phyloP scores from a whole-genome alignment of 495 filamentous ascomycete genomes.

The Hyaloscypha finlandica region DNA sequence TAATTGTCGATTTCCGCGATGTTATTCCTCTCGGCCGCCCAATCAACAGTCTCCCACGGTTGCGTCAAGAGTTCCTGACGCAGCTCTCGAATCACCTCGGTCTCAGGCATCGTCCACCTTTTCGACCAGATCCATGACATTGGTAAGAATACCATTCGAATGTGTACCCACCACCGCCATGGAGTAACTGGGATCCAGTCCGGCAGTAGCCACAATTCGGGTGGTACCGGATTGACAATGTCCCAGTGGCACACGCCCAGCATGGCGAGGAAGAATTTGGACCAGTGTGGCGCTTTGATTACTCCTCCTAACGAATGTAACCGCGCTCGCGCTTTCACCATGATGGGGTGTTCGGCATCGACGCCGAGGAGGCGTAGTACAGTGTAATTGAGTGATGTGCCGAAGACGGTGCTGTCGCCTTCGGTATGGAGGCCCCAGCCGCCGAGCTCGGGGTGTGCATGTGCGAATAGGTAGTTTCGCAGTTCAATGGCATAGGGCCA shows the following conservation, averaged over 20 bases:
- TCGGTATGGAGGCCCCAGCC: constrained; percentile 97
- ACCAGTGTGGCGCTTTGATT: constrained; percentile 87
- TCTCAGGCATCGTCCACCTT: constrained; percentile 68
- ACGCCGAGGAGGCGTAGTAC: constrained; percentile 78
- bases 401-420: constrained; percentile 87
- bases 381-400: constrained; percentile 86
- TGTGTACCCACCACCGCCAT: constrained; percentile 98
- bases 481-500: constrained; percentile 81
- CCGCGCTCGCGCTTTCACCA: constrained; percentile 79
- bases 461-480: constrained; percentile 43
- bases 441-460: constrained; percentile 60
- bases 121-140: constrained; percentile 88
- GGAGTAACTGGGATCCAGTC: constrained; percentile 92
- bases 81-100: constrained; percentile 66
- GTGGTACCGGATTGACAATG: constrained; percentile 86
- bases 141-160: constrained; percentile 84
- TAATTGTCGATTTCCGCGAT: constrained; percentile 82
- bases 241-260: constrained; percentile 85
- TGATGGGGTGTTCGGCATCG: constrained; percentile 74
- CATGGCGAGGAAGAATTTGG: constrained; percentile 84
- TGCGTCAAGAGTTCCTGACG: constrained; percentile 84
- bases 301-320: constrained; percentile 85
- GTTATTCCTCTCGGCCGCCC: constrained; percentile 73
- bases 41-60: constrained; percentile 76
- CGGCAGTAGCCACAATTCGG: constrained; percentile 90